Base-by-base conservation (phyloP, 331 rosid species). In the Quercus phellos region DNA sequence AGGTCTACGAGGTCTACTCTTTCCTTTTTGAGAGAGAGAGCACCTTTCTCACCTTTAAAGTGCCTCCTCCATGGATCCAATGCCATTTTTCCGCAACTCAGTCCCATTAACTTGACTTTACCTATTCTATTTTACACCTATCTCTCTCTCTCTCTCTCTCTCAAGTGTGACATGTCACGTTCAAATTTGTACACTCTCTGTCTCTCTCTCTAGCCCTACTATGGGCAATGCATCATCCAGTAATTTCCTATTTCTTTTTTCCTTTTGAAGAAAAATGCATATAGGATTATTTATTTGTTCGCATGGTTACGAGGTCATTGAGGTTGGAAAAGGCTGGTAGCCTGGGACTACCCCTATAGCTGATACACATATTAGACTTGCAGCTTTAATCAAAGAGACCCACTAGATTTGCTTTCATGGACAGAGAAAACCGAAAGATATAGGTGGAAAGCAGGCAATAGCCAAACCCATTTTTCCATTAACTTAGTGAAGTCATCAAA, bases 161-260 rank as follows among this genome's bases (percentile, higher is more conserved):
- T 64, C 55, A 84, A 78, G 73, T 80, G 75, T 74, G 87, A 83
- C 90, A 90, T 86, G 89, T 86, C 93, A 80, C 89, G 84, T 88
- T 88, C 88, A 84, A 75, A 59, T 58, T 64, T 70, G 66, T 80
- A 38, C 46, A 38, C 46, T 35, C 38, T 34, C 43, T 38, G 90
- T 87, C 84, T 85, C 91, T 88, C 89, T 80, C 85, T 85, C 68
- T 60, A 72, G 68, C 83, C 72, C 74, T 60, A 78, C 89, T 83
- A 78, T 72, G 82, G 86, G 68, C 63, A 80, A 78, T 70, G 75
- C 89, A 76, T 74, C 82, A 74, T 80, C 78, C 85, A 76, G 80
- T 75, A 70, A 68, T 71, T 74, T 70, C 72, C 50, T 17, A 50
- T 60, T 6, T 24, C 82, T 73, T 83, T 81, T 73, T 46, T 77